Evolutionary conservation across 2,329 filamentous ascomycete genomes (phyloP).

Genomic region (Fusarium transvaalense): DNA sequence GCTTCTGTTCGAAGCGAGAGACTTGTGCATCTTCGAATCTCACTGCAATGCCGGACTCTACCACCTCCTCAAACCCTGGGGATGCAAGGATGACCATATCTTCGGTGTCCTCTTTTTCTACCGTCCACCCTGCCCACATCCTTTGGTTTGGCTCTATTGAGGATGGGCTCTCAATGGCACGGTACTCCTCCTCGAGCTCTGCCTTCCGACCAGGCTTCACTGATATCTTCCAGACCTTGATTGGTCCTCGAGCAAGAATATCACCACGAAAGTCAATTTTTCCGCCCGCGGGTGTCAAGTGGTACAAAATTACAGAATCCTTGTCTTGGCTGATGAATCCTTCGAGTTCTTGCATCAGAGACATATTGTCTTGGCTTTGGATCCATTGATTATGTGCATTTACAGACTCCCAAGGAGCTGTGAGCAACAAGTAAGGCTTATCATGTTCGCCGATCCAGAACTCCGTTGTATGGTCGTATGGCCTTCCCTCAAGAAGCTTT

Average conservation of each 20-base stretch:
- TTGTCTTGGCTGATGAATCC: constrained; percentile 52
- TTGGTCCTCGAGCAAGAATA: constrained; percentile 40
- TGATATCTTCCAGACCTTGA: constrained; percentile 55
- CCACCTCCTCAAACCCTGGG: constrained; percentile 53
- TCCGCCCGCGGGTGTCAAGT: constrained; percentile 54
- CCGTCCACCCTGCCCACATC: constrained; percentile 58
- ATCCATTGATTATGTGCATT: constrained; percentile 60
- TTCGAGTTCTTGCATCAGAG: constrained; percentile 52
- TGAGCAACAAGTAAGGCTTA: constrained; percentile 57
- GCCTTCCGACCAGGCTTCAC: constrained; percentile 51
- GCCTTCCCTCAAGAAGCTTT: constrained; percentile 46
- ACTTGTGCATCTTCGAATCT: constrained; percentile 35
- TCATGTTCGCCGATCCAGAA: constrained; percentile 54
- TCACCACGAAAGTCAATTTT: constrained; percentile 44
- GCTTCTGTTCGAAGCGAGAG: constrained; percentile 44
- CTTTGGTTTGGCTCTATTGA: constrained; percentile 49
- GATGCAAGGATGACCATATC: constrained; percentile 59
- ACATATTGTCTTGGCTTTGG: constrained; percentile 56
- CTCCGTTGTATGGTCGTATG: constrained; percentile 53
- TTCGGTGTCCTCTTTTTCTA: constrained; percentile 54
- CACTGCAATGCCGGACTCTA: constrained; percentile 47
- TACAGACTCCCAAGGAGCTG: constrained; percentile 60
- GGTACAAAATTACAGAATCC: constrained; percentile 55
- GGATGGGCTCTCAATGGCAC: constrained; percentile 50
- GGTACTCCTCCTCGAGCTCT: constrained; percentile 53